Evolutionary conservation across 768 basidiomycete genomes (phyloP), one percentile per base, ranked within the genome.

Genomic region (Phanerodontia chrysosporium): DNA sequence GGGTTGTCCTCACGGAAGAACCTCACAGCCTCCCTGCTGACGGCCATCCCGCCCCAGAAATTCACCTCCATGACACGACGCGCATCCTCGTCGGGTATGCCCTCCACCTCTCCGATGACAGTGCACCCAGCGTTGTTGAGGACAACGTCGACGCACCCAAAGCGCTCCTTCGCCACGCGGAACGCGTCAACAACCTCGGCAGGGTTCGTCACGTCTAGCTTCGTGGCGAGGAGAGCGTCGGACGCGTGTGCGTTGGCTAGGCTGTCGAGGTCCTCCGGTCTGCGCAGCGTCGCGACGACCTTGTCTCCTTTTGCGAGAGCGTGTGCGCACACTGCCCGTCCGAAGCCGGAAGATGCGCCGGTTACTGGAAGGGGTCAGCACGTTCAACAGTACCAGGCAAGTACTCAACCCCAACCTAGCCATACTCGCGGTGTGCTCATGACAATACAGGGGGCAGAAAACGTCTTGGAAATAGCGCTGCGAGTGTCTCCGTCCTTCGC

Each of bases 111-210:
- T 13, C 66, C 66, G 16, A 74, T 52, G 29, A 73, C 55, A 6
- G 60, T 65, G 44, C 59, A 64, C 39, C 61, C 69, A 61, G 80
- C 79, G 59, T 80, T 81, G 62, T 75, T 80, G 62, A 76, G 72
- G 3, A 80, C 79, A 46, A 80, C 66, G 56, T 82, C 81, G 16
- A 81, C 61, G 29, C 75, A 68, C 3, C 77, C 79, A 64, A 80
- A 81, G 12, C 60, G 62, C 30, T 70, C 64, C 44, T 72, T 59
- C 0, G 73, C 72, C 45, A 61, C 59, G 14, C 61, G 63, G 59
- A 81, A 81, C 0, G 72, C 76, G 10, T 7, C 39, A 5, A 18
- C 8, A 18, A 42, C 16, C 8, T 18, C 10, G 8, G 9, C 39
- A 8, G 39, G 4, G 21, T 64, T 58, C 24, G 67, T 73, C 45